A percentile compares a stretch with the other conserved stretches of the same genome.
These are phyloP conservation scores for Gracilaria domingensis DNA, from an alignment of 23 red algal genomes.

Conservation along the genomic window DNA sequence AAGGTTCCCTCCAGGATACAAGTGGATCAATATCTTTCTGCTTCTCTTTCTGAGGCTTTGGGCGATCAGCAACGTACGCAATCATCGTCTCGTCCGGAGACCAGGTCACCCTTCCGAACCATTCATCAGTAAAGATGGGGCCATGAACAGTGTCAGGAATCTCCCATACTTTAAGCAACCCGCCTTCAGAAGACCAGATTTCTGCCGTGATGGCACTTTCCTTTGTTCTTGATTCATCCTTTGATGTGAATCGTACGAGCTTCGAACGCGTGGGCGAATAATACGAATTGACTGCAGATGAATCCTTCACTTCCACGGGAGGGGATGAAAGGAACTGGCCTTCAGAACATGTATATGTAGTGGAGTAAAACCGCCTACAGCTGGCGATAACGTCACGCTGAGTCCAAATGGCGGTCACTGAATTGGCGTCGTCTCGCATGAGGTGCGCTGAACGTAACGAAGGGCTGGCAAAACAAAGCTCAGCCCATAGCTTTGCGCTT, in stretches of 20 bases:
- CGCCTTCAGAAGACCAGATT: constrained; percentile 31
- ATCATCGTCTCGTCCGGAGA: constrained; percentile 75
- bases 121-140: constrained; percentile 81
- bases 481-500: constrained; percentile 64
- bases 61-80: constrained; percentile 77
- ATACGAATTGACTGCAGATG: constrained; percentile 7
- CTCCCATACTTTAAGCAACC: constrained; percentile 42
- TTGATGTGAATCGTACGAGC: constrained; percentile 21
- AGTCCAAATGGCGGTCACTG: constrained; percentile 38
- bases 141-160: constrained; percentile 63
- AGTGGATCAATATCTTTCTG: neutral
- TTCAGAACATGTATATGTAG: constrained; percentile 24
- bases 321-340: constrained; percentile 12
- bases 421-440: constrained; percentile 16
- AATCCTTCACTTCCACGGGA: constrained; percentile 34
- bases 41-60: neutral
- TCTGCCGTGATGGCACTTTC: constrained; percentile 13
- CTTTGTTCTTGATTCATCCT: constrained; percentile 1
- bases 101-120: constrained; percentile 81
- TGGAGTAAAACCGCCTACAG: constrained; percentile 39
- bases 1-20: constrained; percentile 40
- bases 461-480: constrained; percentile 32
- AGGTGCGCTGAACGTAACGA: constrained; percentile 26
- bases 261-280: constrained; percentile 40
- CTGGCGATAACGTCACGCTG: constrained; percentile 59